Percentiles rank a stretch among this genome's conserved stretches.
These are phyloP conservation scores for Scortechinia acanthostroma DNA, from an alignment of 2,329 filamentous ascomycete genomes.

Conservation along the genomic window DNA sequence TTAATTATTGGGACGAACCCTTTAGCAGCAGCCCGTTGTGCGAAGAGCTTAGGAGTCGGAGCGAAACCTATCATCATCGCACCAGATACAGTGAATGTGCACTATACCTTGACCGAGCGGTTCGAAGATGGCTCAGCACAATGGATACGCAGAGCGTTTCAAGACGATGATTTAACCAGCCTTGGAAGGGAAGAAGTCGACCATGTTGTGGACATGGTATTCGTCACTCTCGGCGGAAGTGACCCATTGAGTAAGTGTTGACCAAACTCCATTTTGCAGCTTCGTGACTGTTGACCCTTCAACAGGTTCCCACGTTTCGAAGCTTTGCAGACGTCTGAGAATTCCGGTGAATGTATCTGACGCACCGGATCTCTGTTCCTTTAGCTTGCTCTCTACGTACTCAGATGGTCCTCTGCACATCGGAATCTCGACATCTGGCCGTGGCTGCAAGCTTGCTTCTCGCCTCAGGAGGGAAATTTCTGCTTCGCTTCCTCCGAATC, in stretches of 20 bases:
- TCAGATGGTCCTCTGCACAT: slow-evolving; percentile 87
- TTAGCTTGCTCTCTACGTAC: slow-evolving; percentile 82
- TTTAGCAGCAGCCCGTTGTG: slow-evolving; percentile 76
- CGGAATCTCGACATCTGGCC: slow-evolving; percentile 89
- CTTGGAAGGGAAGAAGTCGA: slow-evolving; percentile 77
- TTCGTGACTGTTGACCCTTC: background rate
- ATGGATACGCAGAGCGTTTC: slow-evolving; percentile 62
- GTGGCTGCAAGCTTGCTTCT: slow-evolving; percentile 87
- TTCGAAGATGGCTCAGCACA: slow-evolving; percentile 60
- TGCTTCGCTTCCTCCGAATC: slow-evolving; percentile 64
- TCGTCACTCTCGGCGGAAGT: slow-evolving; percentile 60
- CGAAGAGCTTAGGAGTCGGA: slow-evolving; percentile 73
- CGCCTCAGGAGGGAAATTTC: slow-evolving; percentile 84
- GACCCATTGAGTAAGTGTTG: slow-evolving; percentile 24
- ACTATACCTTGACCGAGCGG: slow-evolving; percentile 49
- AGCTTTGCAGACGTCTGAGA: slow-evolving; percentile 68
- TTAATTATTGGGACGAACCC: slow-evolving; percentile 81
- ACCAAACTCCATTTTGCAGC: background rate
- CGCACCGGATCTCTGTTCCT: slow-evolving; percentile 77
- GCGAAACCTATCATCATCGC: slow-evolving; percentile 75
- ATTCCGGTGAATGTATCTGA: slow-evolving; percentile 93
- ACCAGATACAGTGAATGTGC: slow-evolving; percentile 51
- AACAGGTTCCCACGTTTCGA: slow-evolving; percentile 60
- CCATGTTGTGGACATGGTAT: slow-evolving; percentile 80
- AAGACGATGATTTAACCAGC: slow-evolving; percentile 64